phyloP scores from a whole-genome alignment of 345 rosid species.

The Citrus australasica region DNA sequence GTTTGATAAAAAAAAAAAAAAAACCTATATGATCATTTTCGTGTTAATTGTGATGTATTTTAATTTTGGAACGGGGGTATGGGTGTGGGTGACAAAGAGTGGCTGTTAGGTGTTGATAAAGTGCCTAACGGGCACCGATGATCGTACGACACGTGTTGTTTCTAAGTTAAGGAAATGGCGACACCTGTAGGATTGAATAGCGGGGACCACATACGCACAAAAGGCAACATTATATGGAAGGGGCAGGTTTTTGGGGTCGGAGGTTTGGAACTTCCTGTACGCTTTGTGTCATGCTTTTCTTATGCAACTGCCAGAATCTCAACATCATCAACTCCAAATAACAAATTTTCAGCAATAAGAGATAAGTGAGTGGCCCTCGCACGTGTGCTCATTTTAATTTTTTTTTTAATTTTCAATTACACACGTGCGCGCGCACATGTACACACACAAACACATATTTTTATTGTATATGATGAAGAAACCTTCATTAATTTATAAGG shows the following conservation, averaged over 20 bases:
- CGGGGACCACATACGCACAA: constrained; percentile 17
- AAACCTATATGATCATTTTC: not conserved
- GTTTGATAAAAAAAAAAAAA: not conserved
- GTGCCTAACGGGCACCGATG: constrained; percentile 7
- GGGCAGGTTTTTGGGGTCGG: constrained; percentile 8
- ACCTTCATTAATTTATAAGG: too few relatives aligned
- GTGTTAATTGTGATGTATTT: not conserved
- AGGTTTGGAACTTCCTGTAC: constrained; percentile 15
- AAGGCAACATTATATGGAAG: constrained; percentile 8
- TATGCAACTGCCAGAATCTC: constrained; percentile 2
- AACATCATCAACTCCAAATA: not conserved
- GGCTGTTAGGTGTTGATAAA: constrained; percentile 4
- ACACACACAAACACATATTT: too few relatives aligned
- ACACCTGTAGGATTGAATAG: not conserved
- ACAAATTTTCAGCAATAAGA: not conserved
- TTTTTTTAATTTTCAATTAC: not conserved
- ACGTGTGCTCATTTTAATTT: not conserved
- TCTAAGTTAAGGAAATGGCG: not conserved
- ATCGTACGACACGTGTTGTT: not conserved
- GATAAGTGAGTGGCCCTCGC: not conserved
- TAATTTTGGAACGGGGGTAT: not conserved
- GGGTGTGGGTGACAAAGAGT: not conserved
- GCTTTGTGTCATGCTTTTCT: constrained; percentile 29
- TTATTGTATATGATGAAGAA: too few relatives aligned
- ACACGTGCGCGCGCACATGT: too few relatives aligned